Percentiles rank a stretch among this genome's conserved stretches.
phyloP scores from a whole-genome alignment of 1,284 basidiomycete species.

The Boletus semigastroideus region DNA sequence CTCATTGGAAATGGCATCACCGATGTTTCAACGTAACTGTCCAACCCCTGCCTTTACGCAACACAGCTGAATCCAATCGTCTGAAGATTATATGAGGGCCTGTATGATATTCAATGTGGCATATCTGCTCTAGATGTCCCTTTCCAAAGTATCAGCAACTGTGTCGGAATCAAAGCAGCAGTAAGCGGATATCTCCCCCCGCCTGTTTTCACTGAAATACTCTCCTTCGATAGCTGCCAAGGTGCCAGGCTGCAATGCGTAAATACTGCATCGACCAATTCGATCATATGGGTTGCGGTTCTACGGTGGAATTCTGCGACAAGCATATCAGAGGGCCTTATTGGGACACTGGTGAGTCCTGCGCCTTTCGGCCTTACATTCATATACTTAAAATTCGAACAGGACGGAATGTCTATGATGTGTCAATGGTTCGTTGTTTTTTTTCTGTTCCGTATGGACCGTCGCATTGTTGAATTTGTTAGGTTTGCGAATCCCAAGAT shows the following conservation, averaged over 20 bases:
- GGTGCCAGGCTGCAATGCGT: slow-evolving; percentile 50
- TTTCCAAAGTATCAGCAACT: slow-evolving; percentile 55
- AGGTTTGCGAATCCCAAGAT: slow-evolving; percentile 50
- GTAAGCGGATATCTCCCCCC: slow-evolving; percentile 36
- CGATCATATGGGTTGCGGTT: slow-evolving; percentile 60
- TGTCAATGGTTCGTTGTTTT: slow-evolving; percentile 53
- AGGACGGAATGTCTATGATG: slow-evolving; percentile 70
- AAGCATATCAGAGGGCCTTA: slow-evolving; percentile 50
- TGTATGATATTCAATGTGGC: slow-evolving; percentile 65
- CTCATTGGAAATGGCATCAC: slow-evolving; percentile 66
- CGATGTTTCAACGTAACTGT: slow-evolving; percentile 54
- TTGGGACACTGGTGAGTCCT: slow-evolving; percentile 48
- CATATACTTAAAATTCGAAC: neutral
- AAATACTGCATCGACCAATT: slow-evolving; percentile 52
- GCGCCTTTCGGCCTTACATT: neutral
- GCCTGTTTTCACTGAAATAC: neutral
- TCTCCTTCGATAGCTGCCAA: slow-evolving; percentile 44
- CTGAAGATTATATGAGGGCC: slow-evolving; percentile 54
- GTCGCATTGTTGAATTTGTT: slow-evolving; percentile 1
- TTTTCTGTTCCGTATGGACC: slow-evolving; percentile 1
- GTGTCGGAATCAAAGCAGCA: slow-evolving; percentile 60
- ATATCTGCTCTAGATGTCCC: slow-evolving; percentile 53
- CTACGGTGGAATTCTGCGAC: slow-evolving; percentile 64
- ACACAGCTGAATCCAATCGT: neutral
- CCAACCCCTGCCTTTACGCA: neutral